Evolutionary conservation across 805 yeast species (phyloP).

Genomic region (Spathaspora arborariae): DNA sequence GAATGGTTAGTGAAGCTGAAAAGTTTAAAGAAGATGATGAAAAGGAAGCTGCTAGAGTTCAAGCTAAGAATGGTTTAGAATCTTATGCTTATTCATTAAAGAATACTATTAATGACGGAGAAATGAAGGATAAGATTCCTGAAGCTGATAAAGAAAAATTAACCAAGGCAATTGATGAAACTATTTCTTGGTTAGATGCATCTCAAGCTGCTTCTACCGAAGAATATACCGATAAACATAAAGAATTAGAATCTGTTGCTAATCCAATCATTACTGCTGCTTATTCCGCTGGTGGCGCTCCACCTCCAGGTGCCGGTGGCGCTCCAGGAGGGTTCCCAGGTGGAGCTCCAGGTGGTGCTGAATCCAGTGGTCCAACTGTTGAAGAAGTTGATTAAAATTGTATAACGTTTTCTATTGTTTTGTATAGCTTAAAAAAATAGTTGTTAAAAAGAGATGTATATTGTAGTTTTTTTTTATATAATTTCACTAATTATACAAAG

Average conservation of each 20-base stretch:
- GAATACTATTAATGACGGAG: constrained; percentile 56
- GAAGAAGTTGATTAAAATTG: constrained; percentile 35
- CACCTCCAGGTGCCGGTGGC: constrained; percentile 32
- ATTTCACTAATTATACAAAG: constrained; percentile 23
- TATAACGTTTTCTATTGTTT: neutral
- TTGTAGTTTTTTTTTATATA: neutral
- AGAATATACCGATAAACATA: constrained; percentile 37
- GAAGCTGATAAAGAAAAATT: constrained; percentile 51
- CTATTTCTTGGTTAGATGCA: constrained; percentile 37
- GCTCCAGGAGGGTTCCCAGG: constrained; percentile 16
- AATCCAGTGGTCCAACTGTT: constrained; percentile 38
- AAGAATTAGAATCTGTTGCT: constrained; percentile 38
- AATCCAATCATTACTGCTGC: constrained; percentile 37
- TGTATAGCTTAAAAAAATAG: constrained; percentile 1
- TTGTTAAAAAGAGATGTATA: neutral
- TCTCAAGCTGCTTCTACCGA: constrained; percentile 38
- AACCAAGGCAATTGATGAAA: constrained; percentile 38
- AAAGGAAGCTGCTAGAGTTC: constrained; percentile 76
- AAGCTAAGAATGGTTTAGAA: constrained; percentile 83
- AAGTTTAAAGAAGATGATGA: constrained; percentile 90
- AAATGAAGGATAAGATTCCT: constrained; percentile 41
- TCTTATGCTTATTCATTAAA: constrained; percentile 82
- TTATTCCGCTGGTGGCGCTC: constrained; percentile 27
- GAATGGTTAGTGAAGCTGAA: constrained; percentile 98
- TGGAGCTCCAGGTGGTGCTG: constrained; percentile 17